Evolutionary conservation across 2,329 filamentous ascomycete genomes (phyloP), one percentile per base, ranked within the genome.

Genomic region (Fusarium haematococcum): DNA sequence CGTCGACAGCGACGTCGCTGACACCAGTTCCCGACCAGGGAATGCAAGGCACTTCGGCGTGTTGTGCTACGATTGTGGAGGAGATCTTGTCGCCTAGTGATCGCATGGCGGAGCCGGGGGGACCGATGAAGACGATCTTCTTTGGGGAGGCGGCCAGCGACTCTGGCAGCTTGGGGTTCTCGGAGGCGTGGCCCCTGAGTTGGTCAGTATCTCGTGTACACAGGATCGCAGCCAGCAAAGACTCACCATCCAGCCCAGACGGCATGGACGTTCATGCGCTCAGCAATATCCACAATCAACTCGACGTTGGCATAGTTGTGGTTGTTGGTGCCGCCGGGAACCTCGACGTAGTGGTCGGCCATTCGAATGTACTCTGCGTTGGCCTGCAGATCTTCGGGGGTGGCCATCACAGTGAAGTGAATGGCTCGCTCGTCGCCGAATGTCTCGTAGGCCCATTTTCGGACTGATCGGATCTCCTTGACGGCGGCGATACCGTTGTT

Each of bases 231-330:
- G 48, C 30, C 37, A 58, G 50, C 23, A 35, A 39, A 9, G 32
- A 80, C 93, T 88, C 86, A 97, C 95, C 97, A 99, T 89, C 97
- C 97, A 79, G 97, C 97, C 97, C 97, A 99, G 18, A 99, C 97
- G 69, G 97, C 97, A 81, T 99, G 97, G 70, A 99, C 97, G 79
- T 96, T 91, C 95, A 98, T 98, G 73, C 97, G 95, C 89, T 99
- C 97, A 30, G 97, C 97, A 82, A 99, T 92, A 87, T 99, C 97
- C 77, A 99, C 97, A 84, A 99, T 99, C 83, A 99, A 89, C 87
- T 99, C 97, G 70, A 99, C 97, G 83, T 99, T 99, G 86, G 97
- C 97, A 86, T 99, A 99, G 86, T 99, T 99, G 92, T 99, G 98
- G 90, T 99, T 99, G 88, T 99, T 99, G 73, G 97, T 99, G 82